These are phyloP conservation scores for Sordariomycetes sp. DNA, from an alignment of 2,329 filamentous ascomycete genomes.

Conservation along the genomic window DNA sequence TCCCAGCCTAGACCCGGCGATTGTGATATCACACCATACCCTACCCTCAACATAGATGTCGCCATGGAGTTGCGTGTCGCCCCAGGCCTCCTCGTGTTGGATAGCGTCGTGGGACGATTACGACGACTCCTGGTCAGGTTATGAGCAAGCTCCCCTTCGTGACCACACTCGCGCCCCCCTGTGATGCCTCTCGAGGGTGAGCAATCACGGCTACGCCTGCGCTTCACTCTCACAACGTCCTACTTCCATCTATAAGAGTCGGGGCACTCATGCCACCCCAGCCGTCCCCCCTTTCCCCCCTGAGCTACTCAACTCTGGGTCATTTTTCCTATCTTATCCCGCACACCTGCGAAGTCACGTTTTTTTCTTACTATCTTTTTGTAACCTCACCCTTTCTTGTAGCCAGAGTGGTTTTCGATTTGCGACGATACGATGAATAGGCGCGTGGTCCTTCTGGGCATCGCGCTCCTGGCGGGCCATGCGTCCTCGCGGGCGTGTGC, in stretches of 20 bases:
- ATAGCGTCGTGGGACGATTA: background rate
- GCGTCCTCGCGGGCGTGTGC: background rate
- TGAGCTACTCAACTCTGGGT: background rate
- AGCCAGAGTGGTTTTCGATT: background rate
- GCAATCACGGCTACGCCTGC: background rate
- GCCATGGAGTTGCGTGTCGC: background rate
- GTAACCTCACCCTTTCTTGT: background rate
- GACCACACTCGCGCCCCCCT: background rate
- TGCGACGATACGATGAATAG: background rate
- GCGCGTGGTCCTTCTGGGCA: background rate
- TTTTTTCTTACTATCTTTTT: background rate
- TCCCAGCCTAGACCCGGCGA: background rate
- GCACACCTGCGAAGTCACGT: background rate
- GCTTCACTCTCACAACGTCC: background rate
- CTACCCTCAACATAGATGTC: background rate
- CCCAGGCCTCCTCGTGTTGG: background rate
- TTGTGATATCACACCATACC: background rate
- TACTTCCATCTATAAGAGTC: background rate
- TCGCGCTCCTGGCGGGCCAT: background rate
- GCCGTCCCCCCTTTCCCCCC: background rate
- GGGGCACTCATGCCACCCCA: background rate
- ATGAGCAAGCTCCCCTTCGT: background rate
- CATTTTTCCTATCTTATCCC: background rate
- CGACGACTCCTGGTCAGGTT: background rate
- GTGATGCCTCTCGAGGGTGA: background rate